Evolutionary conservation across 2,329 filamentous ascomycete genomes (phyloP), one percentile per base, ranked within the genome.

Genomic region (Trichoderma cornu-damae): DNA sequence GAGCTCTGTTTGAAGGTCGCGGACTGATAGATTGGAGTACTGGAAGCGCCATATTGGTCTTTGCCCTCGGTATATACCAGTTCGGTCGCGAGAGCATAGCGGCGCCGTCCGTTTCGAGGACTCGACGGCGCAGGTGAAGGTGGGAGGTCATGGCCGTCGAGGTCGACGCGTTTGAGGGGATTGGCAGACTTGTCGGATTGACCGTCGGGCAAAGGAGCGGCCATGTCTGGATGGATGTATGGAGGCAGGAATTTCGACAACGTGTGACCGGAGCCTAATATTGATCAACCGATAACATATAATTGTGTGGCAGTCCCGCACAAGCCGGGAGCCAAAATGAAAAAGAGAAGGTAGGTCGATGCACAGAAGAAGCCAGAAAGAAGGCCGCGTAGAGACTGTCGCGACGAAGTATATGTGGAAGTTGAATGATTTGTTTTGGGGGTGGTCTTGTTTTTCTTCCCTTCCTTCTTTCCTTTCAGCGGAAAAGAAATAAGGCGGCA

Each of bases 1-100:
- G 88, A 90, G 20, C 83, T 83, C 75, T 97, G 94, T 77, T 99
- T 99, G 80, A 99, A 99, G 35, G 94, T 99, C 48, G 94, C 95
- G 48, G 90, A 96, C 81, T 96, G 94, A 74, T 99, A 99, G 69
- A 99, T 97, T 54, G 94, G 94, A 66, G 96, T 87, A 73, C 92
- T 97, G 66, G 90, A 96, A 58, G 94, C 84, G 69, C 95, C 95
- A 79, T 97, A 96, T 77, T 99, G 94, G 73, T 99, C 94, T 74
- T 87, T 94, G 71, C 88, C 86, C 67, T 99, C 94, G 51, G 93
- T 97, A 73, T 93, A 97, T 60, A 99, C 94, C 61, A 99, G 79
- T 75, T 99, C 94, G 4, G 94, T 99, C 58, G 93, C 93, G 60
- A 99, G 83, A 44, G 92, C 91, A 75, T 97, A 99, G 65, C 90